Evolutionary conservation across 208 protist genomes (phyloP).

Genomic region (Wallacemonas sp.): DNA sequence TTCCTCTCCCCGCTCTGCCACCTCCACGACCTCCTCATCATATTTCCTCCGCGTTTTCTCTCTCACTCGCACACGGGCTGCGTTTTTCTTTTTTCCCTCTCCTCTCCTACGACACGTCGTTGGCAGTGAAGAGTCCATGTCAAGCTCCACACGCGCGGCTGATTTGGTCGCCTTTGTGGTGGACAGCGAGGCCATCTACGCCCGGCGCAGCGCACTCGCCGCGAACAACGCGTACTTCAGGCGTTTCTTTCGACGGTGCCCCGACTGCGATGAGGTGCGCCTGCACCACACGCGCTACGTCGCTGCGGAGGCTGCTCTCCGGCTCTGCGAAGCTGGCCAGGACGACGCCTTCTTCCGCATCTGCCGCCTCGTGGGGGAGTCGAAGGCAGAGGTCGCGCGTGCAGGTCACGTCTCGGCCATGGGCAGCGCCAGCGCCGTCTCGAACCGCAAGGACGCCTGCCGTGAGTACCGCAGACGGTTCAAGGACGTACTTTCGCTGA

Average conservation of each 20-base stretch:
- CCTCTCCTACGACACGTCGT: not conserved
- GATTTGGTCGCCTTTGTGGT: not conserved
- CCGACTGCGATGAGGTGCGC: conserved; percentile 4
- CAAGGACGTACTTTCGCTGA: conserved; percentile 27
- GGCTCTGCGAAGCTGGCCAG: conserved; percentile 5
- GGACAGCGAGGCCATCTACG: not conserved
- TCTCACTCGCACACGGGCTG: not conserved
- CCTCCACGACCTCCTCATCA: not conserved
- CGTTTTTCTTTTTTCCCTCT: not conserved
- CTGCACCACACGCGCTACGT: conserved; percentile 14
- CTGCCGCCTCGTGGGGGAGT: conserved; percentile 6
- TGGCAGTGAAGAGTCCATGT: not conserved
- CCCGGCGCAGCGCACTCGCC: not conserved
- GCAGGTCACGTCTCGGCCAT: too few relatives aligned
- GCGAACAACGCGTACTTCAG: conserved; percentile 10
- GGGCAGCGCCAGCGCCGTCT: too few relatives aligned
- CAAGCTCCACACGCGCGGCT: not conserved
- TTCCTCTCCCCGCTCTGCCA: not conserved
- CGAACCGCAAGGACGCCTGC: too few relatives aligned
- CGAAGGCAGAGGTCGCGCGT: not conserved
- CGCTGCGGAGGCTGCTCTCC: conserved; percentile 11
- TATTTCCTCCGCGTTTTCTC: not conserved
- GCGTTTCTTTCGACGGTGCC: not conserved
- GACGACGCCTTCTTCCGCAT: conserved; percentile 5
- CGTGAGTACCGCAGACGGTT: conserved; percentile 11